phyloP scores from a whole-genome alignment of 805 yeast genomes.

The Candida koratica region DNA sequence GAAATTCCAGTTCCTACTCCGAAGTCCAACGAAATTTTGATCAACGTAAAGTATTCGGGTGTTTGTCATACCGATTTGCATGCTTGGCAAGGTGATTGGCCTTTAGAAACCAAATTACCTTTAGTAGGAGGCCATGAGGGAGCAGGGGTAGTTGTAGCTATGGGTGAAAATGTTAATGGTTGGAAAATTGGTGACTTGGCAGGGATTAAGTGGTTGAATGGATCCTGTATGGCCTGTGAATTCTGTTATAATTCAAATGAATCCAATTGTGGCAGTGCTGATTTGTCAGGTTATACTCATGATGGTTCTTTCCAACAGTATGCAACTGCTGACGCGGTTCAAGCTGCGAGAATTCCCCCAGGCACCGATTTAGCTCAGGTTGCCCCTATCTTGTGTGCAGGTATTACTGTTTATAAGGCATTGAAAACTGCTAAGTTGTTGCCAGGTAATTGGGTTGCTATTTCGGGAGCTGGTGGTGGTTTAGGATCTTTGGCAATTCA shows the following conservation, averaged over 20 bases:
- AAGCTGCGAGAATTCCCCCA: constrained; percentile 55
- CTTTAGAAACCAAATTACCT: constrained; percentile 42
- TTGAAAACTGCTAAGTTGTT: constrained; percentile 52
- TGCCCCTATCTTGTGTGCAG: constrained; percentile 65
- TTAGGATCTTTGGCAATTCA: constrained; percentile 73
- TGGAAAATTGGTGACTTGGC: constrained; percentile 44
- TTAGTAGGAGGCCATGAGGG: constrained; percentile 48
- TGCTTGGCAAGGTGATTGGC: constrained; percentile 49
- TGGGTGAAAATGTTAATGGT: constrained; percentile 39
- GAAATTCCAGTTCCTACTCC: constrained; percentile 43
- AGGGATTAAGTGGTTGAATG: constrained; percentile 46
- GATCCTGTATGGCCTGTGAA: constrained; percentile 42
- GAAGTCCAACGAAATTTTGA: constrained; percentile 38
- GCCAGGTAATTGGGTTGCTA: constrained; percentile 71
- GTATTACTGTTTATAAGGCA: constrained; percentile 67
- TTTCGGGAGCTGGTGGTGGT: constrained; percentile 83
- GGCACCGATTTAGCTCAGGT: constrained; percentile 53
- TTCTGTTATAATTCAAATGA: constrained; percentile 42
- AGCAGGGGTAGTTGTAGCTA: constrained; percentile 44
- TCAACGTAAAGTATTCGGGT: constrained; percentile 44
- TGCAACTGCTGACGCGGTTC: constrained; percentile 62
- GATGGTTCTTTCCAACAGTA: constrained; percentile 68
- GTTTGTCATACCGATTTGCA: constrained; percentile 47
- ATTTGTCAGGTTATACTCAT: constrained; percentile 70
- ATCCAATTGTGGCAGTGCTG: constrained; percentile 60